Conservation (phyloP, 768 basidiomycete species). For the Hortiboletus flavorubellus region DNA sequence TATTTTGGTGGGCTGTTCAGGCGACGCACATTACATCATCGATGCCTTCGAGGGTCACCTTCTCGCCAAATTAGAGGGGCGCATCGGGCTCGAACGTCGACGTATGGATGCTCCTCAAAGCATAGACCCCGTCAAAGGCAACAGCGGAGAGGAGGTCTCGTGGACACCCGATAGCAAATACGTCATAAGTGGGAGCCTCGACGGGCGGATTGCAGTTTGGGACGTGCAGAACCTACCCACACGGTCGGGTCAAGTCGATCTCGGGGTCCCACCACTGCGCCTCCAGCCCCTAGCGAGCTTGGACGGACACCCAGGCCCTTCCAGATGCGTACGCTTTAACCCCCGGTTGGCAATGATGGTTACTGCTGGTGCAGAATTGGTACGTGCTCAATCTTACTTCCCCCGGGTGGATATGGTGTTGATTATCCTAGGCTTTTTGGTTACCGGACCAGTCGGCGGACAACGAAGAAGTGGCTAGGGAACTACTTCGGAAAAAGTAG, state of each 20-base stretch:
- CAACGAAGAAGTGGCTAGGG: slow-evolving; percentile 67
- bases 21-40: slow-evolving; percentile 88
- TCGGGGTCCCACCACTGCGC: slow-evolving; percentile 48
- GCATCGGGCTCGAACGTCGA: slow-evolving; percentile 76
- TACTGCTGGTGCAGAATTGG: slow-evolving; percentile 80
- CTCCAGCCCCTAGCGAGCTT: slow-evolving; percentile 49
- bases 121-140: slow-evolving; percentile 71
- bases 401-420: not conserved
- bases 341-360: slow-evolving; percentile 87
- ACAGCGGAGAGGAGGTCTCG: slow-evolving; percentile 88
- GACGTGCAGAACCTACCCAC: slow-evolving; percentile 66
- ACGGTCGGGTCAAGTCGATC: slow-evolving; percentile 50
- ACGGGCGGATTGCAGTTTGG: slow-evolving; percentile 87
- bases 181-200: slow-evolving; percentile 78
- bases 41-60: slow-evolving; percentile 87
- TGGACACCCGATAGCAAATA: slow-evolving; percentile 97
- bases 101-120: slow-evolving; percentile 43
- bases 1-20: slow-evolving; percentile 89
- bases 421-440: slow-evolving; percentile 56
- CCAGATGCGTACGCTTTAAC: slow-evolving; percentile 87
- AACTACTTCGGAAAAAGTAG: slow-evolving; percentile 57
- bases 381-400: slow-evolving; percentile 34
- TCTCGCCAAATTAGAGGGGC: slow-evolving; percentile 82
- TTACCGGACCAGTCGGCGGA: slow-evolving; percentile 65
- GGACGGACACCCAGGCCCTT: slow-evolving; percentile 81